Evolutionary conservation across 2,329 filamentous ascomycete species (phyloP), one percentile per base, ranked within the genome.

Genomic region (Chaetothyriales sp.): DNA sequence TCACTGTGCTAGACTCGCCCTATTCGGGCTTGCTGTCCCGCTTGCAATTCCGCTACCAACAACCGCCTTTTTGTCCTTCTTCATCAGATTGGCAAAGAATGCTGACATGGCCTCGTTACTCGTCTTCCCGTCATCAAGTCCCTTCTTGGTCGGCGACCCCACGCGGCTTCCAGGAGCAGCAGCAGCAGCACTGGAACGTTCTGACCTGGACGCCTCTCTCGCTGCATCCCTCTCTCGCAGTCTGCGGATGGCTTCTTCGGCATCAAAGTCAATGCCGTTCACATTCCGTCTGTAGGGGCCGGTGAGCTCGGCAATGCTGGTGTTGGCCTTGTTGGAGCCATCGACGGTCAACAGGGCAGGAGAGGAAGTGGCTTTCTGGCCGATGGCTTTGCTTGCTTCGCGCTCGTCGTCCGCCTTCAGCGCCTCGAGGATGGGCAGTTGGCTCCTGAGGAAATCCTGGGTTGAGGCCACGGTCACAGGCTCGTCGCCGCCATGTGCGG

Each of bases 281-380:
- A 98, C 92, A 66, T 98, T 98, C 72, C 97, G 95, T 64, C 95
- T 89, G 58, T 95, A 89, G 0, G 89, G 89, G 0, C 89, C 89
- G 62, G 95, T 94, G 62, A 94, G 89, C 63, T 90, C 86, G 60
- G 82, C 83, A 50, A 77, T 74, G 25, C 68, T 59, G 44, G 61
- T 61, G 28, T 63, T 64, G 37, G 22, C 10, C 19, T 28, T 28
- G n/a, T 20, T 28, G 19, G 18, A 20, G 46, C 46, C 46, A 33
- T 25, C 46, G 3, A 13, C 46, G 9, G 19, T 15, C 33, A 40
- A 15, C 33, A 40, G 15, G n/a, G 28, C 18, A 2, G 29, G 19
- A 9, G 47, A 25, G 25, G 29, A 22, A 40, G 9, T 29, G 9
- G 18, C 8, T 10, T 19, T 43, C 7, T 20, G 28, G 10, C 28